phyloP scores from a whole-genome alignment of 1,139 yeast species.

The Barnettozyma hawaiiensis region DNA sequence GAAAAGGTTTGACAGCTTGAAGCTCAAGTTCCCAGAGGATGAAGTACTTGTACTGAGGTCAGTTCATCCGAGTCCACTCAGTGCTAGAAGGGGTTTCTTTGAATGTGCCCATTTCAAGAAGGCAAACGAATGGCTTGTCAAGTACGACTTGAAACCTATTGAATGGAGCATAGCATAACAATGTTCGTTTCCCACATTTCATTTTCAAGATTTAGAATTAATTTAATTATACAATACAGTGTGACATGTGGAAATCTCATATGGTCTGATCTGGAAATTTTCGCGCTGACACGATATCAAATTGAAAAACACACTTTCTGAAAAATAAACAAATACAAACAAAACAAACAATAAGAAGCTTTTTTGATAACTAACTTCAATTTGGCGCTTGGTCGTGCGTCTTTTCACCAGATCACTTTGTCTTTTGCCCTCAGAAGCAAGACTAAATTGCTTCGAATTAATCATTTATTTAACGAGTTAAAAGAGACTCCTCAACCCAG shows the following conservation, averaged over 20 bases:
- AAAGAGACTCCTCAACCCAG: too few species aligned
- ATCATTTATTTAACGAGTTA: neutral
- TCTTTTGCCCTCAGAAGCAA: neutral
- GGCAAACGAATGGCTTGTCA: conserved; percentile 66
- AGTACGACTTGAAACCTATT: conserved; percentile 37
- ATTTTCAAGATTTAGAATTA: neutral
- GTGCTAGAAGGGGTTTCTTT: conserved; percentile 81
- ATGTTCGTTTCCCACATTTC: neutral
- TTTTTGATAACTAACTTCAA: too few species aligned
- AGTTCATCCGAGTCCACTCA: conserved; percentile 93
- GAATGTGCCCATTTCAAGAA: conserved; percentile 59
- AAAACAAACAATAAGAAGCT: too few species aligned
- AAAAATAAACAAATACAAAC: neutral
- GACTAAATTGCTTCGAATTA: neutral
- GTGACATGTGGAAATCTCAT: too few species aligned
- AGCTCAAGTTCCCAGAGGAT: conserved; percentile 28
- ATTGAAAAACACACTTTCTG: too few species aligned
- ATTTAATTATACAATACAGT: too few species aligned
- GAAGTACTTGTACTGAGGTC: conserved; percentile 53
- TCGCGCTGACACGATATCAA: neutral
- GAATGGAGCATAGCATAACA: conserved; percentile 46
- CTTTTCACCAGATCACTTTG: neutral
- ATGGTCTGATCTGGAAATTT: neutral
- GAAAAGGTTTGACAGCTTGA: conserved; percentile 47
- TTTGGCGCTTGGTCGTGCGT: too few species aligned